Percentiles rank a stretch among this genome's conserved stretches.
Conservation (phyloP, 1,284 basidiomycete genomes). For the Microbotryum lychnidis-dioicae region DNA sequence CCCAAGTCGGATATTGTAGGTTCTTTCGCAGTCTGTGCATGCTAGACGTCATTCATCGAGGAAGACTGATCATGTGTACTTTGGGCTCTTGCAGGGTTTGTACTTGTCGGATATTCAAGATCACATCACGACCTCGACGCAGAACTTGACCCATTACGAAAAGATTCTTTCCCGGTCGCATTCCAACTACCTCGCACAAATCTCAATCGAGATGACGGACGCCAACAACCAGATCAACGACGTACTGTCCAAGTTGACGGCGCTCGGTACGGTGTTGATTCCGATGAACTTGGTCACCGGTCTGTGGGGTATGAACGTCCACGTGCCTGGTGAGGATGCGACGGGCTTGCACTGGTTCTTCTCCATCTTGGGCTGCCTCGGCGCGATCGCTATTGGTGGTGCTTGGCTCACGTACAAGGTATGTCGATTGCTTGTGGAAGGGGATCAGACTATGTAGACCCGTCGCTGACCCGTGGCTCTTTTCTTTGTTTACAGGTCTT, state of each 20-base stretch:
- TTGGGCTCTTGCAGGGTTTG: constrained; percentile 14
- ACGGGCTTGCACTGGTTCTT: constrained; percentile 58
- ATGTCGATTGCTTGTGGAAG: not conserved
- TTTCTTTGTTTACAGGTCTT: constrained; percentile 6
- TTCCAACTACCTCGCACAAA: constrained; percentile 98
- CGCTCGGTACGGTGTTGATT: constrained; percentile 92
- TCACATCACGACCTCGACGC: constrained; percentile 99
- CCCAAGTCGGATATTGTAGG: constrained; percentile 96
- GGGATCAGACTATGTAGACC: not conserved
- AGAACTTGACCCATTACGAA: constrained; percentile 97
- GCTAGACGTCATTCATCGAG: constrained; percentile 4
- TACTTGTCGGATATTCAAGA: constrained; percentile 51
- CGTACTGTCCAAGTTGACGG: constrained; percentile 95
- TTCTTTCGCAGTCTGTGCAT: constrained; percentile 66
- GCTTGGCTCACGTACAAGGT: constrained; percentile 31
- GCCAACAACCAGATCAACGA: constrained; percentile 99
- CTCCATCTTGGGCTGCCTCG: constrained; percentile 42
- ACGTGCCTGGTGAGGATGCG: constrained; percentile 73
- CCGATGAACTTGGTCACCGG: constrained; percentile 89
- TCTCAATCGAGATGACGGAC: constrained; percentile 98
- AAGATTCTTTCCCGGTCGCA: constrained; percentile 98
- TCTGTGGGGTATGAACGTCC: constrained; percentile 77
- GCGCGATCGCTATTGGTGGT: constrained; percentile 29
- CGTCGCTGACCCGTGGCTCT: not conserved
- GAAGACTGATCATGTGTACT: not conserved